Conservation (phyloP, 176 grass and related monocot genomes). For the Phyllostachys edulis region DNA sequence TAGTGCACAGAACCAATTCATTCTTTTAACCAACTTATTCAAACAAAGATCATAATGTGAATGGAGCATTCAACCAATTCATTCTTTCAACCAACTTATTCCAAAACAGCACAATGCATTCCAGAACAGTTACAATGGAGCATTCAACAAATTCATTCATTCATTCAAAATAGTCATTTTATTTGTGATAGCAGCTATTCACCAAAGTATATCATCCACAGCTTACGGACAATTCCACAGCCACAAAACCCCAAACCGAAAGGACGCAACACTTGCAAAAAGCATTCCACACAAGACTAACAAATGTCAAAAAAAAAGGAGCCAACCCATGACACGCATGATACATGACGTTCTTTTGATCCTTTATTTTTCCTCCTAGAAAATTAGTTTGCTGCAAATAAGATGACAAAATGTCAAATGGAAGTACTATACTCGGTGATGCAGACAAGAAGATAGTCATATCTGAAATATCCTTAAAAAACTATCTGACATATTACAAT, state of each 20-base stretch:
- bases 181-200: no score
- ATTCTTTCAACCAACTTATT: no score
- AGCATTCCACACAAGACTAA: constrained; percentile 8
- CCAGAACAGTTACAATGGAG: no score
- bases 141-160: no score
- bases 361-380: background rate
- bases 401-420: background rate
- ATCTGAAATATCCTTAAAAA: background rate
- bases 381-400: background rate
- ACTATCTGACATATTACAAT: background rate
- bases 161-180: no score
- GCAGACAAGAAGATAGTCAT: background rate
- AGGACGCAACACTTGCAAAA: constrained; percentile 4
- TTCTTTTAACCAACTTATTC: no score
- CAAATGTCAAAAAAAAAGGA: constrained; percentile 24
- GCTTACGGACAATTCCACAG: background rate
- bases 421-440: background rate
- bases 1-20: no score
- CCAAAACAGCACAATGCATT: no score
- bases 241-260: constrained; percentile 14
- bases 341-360: background rate
- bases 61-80: no score
- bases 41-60: no score
- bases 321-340: constrained; percentile 3
- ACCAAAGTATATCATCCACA: no score